A percentile compares a stretch with the other conserved stretches of the same genome.
Evolutionary conservation across 148 eudicot genomes (phyloP).

Genomic region (Mesembryanthemum crystallinum): DNA sequence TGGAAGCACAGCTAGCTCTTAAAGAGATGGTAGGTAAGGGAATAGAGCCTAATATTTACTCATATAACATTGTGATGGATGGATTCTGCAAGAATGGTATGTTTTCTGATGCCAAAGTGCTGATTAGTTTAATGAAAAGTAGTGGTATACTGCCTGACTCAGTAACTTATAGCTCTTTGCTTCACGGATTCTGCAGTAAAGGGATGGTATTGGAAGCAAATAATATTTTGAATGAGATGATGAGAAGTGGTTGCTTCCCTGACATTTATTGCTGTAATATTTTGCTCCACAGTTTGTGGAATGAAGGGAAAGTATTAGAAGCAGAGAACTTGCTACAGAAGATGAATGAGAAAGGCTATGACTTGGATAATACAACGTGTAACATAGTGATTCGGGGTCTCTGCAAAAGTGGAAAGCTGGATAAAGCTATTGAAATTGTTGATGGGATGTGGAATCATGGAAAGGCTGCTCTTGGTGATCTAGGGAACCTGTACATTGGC

Average conservation of each 20-base stretch:
- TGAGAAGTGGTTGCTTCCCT: constrained; percentile 52
- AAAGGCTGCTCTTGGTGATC: constrained; percentile 66
- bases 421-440: constrained; percentile 78
- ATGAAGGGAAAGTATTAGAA: constrained; percentile 66
- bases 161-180: constrained; percentile 63
- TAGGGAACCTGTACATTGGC: constrained; percentile 47
- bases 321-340: constrained; percentile 73
- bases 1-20: constrained; percentile 57
- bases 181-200: constrained; percentile 78
- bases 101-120: constrained; percentile 65
- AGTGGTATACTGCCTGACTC: constrained; percentile 62
- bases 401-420: constrained; percentile 71
- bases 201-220: constrained; percentile 63
- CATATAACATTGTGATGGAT: constrained; percentile 68
- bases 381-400: constrained; percentile 88
- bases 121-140: constrained; percentile 53
- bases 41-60: constrained; percentile 50
- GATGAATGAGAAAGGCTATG: constrained; percentile 82
- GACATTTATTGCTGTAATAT: constrained; percentile 71
- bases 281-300: constrained; percentile 83
- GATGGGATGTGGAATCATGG: constrained; percentile 84
- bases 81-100: constrained; percentile 71
- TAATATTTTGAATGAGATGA: constrained; percentile 66
- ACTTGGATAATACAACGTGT: constrained; percentile 69
- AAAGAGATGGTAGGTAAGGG: constrained; percentile 56